These are phyloP conservation scores for Cubamyces lactineus DNA, from an alignment of 768 basidiomycete species.

Conservation along the genomic window DNA sequence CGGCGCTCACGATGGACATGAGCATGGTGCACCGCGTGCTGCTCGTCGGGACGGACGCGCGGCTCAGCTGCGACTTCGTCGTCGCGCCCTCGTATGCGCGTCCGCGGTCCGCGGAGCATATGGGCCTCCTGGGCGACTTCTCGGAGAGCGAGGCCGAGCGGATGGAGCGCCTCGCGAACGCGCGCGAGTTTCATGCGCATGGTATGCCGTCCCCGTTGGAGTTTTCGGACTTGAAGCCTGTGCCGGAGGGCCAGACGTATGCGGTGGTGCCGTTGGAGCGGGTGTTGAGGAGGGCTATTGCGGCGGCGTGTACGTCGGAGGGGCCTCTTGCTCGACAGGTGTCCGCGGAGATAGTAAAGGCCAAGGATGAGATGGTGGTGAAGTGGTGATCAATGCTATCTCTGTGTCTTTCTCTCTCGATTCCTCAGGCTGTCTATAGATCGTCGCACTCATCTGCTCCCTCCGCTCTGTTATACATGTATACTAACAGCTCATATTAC, in stretches of 20 bases:
- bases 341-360: slow-evolving; percentile 12
- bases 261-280: slow-evolving; percentile 21
- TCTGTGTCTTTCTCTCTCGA: not conserved
- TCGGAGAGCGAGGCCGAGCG: not conserved
- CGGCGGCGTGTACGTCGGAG: not conserved
- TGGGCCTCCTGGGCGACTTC: not conserved
- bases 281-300: slow-evolving; percentile 22
- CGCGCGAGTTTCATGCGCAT: slow-evolving; percentile 1
- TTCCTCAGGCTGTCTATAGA: not conserved
- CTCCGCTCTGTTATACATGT: not conserved
- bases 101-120: not conserved
- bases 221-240: slow-evolving; percentile 1
- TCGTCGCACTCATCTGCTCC: not conserved
- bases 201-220: slow-evolving; percentile 19
- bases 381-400: not conserved
- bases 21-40: slow-evolving; percentile 25
- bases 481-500: slow-evolving; percentile 4
- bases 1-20: slow-evolving; percentile 9
- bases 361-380: slow-evolving; percentile 17
- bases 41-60: slow-evolving; percentile 16
- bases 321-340: slow-evolving; percentile 8
- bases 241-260: not conserved
- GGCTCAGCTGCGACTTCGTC: slow-evolving; percentile 19
- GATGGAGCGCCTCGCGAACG: not conserved
- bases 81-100: slow-evolving; percentile 2